Percentiles rank a stretch among this genome's conserved stretches.
These are phyloP conservation scores for Corymbia citriodora DNA, from an alignment of 441 rosid species.

Conservation along the genomic window DNA sequence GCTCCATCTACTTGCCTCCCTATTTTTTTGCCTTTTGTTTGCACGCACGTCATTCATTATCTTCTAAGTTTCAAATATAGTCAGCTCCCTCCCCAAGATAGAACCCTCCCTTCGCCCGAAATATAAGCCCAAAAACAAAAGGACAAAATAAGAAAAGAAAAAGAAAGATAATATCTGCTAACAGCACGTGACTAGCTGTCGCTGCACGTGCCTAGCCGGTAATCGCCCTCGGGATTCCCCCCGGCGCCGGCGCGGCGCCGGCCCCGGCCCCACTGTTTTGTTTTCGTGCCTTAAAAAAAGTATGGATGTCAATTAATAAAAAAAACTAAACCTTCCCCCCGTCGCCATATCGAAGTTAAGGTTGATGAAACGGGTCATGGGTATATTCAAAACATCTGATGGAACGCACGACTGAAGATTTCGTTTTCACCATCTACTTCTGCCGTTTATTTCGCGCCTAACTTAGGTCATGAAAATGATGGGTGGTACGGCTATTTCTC, in stretches of 20 bases:
- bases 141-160: neutral
- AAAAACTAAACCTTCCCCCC: neutral
- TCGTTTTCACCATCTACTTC: neutral
- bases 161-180: neutral
- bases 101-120: neutral
- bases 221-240: neutral
- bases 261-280: neutral
- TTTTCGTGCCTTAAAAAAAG: neutral
- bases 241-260: neutral
- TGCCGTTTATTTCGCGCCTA: neutral
- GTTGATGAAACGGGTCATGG: too few species aligned
- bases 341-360: too few species aligned
- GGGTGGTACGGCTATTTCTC: neutral
- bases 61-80: neutral
- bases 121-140: neutral
- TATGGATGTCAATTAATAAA: neutral
- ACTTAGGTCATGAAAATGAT: neutral
- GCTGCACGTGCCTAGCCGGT: neutral
- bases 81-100: neutral
- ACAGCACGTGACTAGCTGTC: neutral
- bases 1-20: neutral
- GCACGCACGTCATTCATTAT: neutral
- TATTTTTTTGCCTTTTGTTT: fast-evolving
- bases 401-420: neutral
- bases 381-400: neutral